These are phyloP conservation scores for Colletotrichum tropicale DNA, from an alignment of 2,329 filamentous ascomycete genomes.

Conservation along the genomic window DNA sequence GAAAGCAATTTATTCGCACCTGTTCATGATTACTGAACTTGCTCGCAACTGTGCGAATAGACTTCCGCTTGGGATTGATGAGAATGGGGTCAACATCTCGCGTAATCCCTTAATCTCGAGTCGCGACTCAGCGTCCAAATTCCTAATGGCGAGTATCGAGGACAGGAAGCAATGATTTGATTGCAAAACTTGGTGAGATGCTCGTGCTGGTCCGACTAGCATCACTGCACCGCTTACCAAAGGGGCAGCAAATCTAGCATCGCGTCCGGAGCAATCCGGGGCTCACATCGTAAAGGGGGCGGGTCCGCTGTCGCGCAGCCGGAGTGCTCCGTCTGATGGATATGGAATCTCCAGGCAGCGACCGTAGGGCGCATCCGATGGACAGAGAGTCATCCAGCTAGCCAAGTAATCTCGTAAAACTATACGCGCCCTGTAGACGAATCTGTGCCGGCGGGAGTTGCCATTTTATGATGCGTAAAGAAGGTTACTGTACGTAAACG, in stretches of 20 bases:
- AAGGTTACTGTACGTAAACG: neutral
- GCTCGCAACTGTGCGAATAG: neutral
- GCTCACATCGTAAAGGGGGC: neutral
- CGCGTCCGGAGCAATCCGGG: neutral
- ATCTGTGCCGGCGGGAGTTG: neutral
- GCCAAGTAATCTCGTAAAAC: neutral
- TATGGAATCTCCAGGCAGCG: neutral
- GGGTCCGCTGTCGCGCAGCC: neutral
- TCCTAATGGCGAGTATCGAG: rapidly evolving
- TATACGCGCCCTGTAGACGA: neutral
- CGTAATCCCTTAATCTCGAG: neutral
- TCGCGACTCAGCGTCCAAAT: neutral
- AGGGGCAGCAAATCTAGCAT: neutral
- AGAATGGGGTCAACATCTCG: neutral
- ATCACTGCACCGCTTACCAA: neutral
- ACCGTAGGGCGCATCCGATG: neutral
- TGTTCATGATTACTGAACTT: rapidly evolving
- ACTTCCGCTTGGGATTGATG: neutral
- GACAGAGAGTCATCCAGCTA: neutral
- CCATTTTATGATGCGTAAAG: neutral
- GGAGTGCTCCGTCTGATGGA: neutral
- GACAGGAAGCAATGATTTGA: neutral
- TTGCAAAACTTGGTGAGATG: neutral
- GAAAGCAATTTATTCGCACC: neutral
- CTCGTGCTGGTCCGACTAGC: rapidly evolving